Evolutionary conservation across 768 basidiomycete species (phyloP), one percentile per base, ranked within the genome.

Genomic region (Sistotremastrum niveocremeum): DNA sequence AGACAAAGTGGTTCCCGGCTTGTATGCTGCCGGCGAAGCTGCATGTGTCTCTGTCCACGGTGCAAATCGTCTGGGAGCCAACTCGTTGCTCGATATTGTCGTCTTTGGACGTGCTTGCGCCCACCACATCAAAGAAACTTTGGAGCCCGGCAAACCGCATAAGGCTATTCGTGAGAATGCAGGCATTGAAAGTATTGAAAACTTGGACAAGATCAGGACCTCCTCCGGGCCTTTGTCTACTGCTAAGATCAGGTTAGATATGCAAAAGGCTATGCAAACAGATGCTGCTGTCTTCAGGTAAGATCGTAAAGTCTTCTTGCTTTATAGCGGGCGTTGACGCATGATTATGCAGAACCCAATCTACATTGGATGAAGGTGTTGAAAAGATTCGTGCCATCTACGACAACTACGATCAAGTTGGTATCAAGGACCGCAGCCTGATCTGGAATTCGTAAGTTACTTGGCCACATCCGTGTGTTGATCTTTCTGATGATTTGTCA

Each of bases 51-150:
- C 95, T 12, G 95, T 99, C 12, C 95, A 99, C 57, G 95, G 95
- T 52, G 95, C 95, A 52, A 99, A 99, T 72, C 91, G 95, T 65
- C 84, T 99, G 45, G 95, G 95, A 56, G 95, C 95, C 60, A 99
- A 99, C 74, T 99, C 95, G 20, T 80, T 99, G 30, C 72, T 99
- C 54, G 95, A 98, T 63, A 95, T 98, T 54, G 95, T 98, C 63
- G 95, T 98, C 54, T 99, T 98, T 57, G 95, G 95, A 56, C 91
- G 95, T 64, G 94, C 95, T n/a, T 91, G 87, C 56, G 94, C 95
- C 30, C 86, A 95, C 65, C 95, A 98, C 67, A 98, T 98, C 62
- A 81, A 79, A 54, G 89, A 94, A 46, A 98, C 74, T 37, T 73
- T 88, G 48, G 79, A 81, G 11, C 89, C 91, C 37, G 89, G 90